Evolutionary conservation across 768 basidiomycete species (phyloP).

Genomic region (Porpolomopsis calyptriformis): DNA sequence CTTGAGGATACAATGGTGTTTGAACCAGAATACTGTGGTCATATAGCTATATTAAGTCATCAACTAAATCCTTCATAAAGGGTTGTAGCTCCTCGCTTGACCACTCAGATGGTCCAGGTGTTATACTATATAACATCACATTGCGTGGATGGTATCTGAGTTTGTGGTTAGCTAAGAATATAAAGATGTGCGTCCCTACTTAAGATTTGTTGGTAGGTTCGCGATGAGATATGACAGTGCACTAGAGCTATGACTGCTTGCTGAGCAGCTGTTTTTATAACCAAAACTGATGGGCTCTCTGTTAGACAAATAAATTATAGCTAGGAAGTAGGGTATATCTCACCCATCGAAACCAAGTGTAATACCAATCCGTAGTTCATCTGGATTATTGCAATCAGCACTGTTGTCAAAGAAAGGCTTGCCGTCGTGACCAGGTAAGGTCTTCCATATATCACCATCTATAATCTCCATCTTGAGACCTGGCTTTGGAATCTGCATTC

Average conservation of each 20-base stretch:
- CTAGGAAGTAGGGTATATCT: background rate
- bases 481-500: background rate
- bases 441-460: constrained; percentile 1
- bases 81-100: constrained; percentile 13
- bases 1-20: constrained; percentile 15
- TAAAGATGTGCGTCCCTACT: constrained; percentile 7
- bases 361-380: background rate
- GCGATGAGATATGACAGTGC: constrained; percentile 18
- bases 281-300: constrained; percentile 21
- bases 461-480: background rate
- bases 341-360: constrained; percentile 1
- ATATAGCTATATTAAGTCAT: constrained; percentile 16
- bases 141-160: constrained; percentile 17
- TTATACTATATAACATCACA: constrained; percentile 14
- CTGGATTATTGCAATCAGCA: background rate
- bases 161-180: background rate
- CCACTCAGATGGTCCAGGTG: constrained; percentile 20
- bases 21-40: constrained; percentile 12
- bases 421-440: background rate
- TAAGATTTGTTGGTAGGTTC: constrained; percentile 16
- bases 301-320: background rate
- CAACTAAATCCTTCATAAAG: constrained; percentile 12
- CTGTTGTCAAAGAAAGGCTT: background rate
- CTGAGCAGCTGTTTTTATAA: constrained; percentile 16
- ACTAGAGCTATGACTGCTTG: constrained; percentile 19